phyloP scores from a whole-genome alignment of 2,329 filamentous ascomycete genomes.

The Penicillium rolfsii region DNA sequence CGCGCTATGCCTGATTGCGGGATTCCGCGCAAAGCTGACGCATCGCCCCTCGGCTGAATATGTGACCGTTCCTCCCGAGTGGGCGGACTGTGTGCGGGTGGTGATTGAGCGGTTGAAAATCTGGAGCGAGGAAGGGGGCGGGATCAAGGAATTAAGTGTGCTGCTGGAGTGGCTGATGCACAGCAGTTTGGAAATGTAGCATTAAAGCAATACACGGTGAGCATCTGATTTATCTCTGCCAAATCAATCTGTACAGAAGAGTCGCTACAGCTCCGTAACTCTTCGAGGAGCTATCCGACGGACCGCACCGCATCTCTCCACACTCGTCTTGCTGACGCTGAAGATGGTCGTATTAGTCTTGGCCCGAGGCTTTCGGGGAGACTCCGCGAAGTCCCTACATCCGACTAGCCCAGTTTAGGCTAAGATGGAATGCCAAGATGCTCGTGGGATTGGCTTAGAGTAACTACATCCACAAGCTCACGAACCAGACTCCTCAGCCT shows the following conservation, averaged over 20 bases:
- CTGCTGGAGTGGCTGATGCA: constrained; percentile 32
- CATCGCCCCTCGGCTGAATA: constrained; percentile 25
- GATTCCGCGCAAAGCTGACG: constrained; percentile 26
- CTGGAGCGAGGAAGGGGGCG: constrained; percentile 30
- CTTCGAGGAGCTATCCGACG: neutral
- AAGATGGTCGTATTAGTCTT: constrained; percentile 7
- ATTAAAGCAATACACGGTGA: neutral
- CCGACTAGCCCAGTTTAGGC: constrained; percentile 8
- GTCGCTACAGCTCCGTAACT: neutral
- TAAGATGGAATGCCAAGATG: constrained; percentile 12
- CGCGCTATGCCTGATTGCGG: constrained; percentile 30
- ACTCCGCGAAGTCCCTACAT: constrained; percentile 17
- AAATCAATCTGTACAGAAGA: neutral
- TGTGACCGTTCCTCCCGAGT: constrained; percentile 26
- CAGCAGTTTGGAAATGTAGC: constrained; percentile 19
- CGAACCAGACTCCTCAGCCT: neutral
- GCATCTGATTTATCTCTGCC: neutral
- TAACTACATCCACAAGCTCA: neutral
- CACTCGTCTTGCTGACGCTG: neutral
- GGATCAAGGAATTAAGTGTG: constrained; percentile 29
- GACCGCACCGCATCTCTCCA: too few species aligned
- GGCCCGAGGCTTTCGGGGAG: constrained; percentile 15
- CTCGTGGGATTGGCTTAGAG: constrained; percentile 1
- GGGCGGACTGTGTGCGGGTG: constrained; percentile 28
- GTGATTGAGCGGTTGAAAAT: constrained; percentile 30